phyloP scores from a whole-genome alignment of 164 flowering plant species.

The Brasenia schreberi region DNA sequence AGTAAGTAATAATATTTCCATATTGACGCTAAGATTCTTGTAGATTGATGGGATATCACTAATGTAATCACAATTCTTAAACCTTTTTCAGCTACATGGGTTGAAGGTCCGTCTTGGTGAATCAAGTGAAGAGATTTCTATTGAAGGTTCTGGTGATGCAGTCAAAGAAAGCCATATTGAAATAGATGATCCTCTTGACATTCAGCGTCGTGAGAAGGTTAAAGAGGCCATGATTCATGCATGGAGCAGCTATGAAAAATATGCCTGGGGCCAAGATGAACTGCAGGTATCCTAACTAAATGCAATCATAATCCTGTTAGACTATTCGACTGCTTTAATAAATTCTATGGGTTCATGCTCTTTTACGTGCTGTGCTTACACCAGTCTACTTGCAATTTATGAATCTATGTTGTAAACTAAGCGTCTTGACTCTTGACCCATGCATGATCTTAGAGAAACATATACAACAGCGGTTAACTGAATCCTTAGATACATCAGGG shows the following conservation, averaged over 20 bases:
- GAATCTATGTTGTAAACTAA: too few species aligned
- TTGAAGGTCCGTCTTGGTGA: conserved; percentile 7
- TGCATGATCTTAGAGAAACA: too few species aligned
- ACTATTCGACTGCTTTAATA: neutral
- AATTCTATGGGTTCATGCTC: too few species aligned
- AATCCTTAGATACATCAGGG: too few species aligned
- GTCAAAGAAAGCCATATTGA: conserved; percentile 13
- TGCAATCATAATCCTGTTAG: neutral
- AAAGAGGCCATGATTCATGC: conserved; percentile 99
- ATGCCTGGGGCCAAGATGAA: conserved; percentile 99
- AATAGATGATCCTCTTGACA: conserved; percentile 50
- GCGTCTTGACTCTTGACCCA: too few species aligned
- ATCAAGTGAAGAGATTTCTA: conserved; percentile 8
- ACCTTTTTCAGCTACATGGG: conserved; percentile 39
- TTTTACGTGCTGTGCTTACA: too few species aligned
- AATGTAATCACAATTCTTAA: neutral
- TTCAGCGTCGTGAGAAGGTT: conserved; percentile 65
- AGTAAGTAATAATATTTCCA: conserved; percentile 18
- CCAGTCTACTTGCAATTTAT: too few species aligned
- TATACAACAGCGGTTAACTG: too few species aligned
- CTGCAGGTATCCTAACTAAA: conserved; percentile 53
- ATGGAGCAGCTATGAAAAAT: conserved; percentile 86
- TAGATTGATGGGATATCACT: neutral
- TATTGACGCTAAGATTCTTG: too few species aligned
- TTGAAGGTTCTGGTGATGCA: neutral